A percentile compares a stretch with the other conserved stretches of the same genome.
Evolutionary conservation across 2,329 filamentous ascomycete genomes (phyloP).

Genomic region (Trichoderma sp.): DNA sequence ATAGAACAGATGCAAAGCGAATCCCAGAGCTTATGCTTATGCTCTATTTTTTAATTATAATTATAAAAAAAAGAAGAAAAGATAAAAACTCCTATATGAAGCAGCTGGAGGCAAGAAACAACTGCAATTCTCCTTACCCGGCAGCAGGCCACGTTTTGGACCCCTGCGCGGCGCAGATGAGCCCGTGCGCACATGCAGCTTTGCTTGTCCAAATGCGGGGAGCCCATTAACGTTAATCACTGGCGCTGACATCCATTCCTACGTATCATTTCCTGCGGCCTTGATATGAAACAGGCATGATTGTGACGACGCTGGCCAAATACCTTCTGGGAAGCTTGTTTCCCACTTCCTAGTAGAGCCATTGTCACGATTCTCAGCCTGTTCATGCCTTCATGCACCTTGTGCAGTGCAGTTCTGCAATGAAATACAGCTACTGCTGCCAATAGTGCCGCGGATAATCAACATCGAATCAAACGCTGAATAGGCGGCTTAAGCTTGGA

Average conservation of each 20-base stretch:
- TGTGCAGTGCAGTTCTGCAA: not conserved
- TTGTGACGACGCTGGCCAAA: not conserved
- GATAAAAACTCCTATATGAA: no score
- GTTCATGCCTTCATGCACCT: not conserved
- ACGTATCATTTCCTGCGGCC: not conserved
- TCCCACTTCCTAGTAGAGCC: not conserved
- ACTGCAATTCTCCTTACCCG: not conserved
- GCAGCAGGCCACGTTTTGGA: slow-evolving; percentile 9
- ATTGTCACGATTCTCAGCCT: not conserved
- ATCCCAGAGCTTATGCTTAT: no score
- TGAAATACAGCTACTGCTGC: not conserved
- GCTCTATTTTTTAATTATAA: no score
- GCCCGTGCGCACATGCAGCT: slow-evolving; percentile 13
- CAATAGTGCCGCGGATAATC: not conserved
- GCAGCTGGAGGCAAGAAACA: not conserved
- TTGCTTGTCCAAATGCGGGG: slow-evolving; percentile 13
- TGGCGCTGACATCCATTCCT: not conserved
- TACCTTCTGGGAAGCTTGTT: not conserved
- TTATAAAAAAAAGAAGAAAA: no score
- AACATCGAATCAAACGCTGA: not conserved
- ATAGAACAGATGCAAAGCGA: no score
- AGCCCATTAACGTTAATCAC: not conserved
- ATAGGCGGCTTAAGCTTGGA: not conserved
- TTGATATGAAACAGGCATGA: not conserved
- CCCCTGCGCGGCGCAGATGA: not conserved